Conservation (phyloP, 1,139 yeast species). For the Petasospora rhodanensis region DNA sequence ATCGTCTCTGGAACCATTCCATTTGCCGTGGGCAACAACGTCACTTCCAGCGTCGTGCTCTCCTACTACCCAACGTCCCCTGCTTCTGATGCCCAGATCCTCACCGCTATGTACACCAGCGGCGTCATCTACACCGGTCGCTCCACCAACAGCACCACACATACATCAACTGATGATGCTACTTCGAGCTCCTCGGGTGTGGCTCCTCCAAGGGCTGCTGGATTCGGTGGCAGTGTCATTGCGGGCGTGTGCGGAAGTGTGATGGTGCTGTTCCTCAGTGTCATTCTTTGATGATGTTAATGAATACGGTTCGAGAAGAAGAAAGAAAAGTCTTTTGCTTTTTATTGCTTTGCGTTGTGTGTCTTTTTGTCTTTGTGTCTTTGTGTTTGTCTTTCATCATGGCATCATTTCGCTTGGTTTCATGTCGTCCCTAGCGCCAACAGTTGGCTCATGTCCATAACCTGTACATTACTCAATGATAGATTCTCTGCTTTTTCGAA, state of each 20-base stretch:
- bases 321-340: no score
- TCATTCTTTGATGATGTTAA: conserved; percentile 3
- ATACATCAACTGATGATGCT: background rate
- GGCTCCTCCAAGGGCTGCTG: no score
- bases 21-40: conserved; percentile 37
- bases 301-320: no score
- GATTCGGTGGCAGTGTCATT: no score
- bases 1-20: conserved; percentile 46
- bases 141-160: background rate
- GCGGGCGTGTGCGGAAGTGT: no score
- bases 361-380: background rate
- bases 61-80: conserved; percentile 13
- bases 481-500: no score
- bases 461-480: no score
- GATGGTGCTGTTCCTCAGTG: conserved; percentile 2
- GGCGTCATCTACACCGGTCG: conserved; percentile 17
- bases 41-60: conserved; percentile 29
- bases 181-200: no score
- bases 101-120: conserved; percentile 12
- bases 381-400: background rate
- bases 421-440: no score
- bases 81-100: conserved; percentile 3
- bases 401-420: background rate
- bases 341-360: no score
- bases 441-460: no score